Conservation (phyloP, 441 rosid species). For the Erysimum cheiri region DNA sequence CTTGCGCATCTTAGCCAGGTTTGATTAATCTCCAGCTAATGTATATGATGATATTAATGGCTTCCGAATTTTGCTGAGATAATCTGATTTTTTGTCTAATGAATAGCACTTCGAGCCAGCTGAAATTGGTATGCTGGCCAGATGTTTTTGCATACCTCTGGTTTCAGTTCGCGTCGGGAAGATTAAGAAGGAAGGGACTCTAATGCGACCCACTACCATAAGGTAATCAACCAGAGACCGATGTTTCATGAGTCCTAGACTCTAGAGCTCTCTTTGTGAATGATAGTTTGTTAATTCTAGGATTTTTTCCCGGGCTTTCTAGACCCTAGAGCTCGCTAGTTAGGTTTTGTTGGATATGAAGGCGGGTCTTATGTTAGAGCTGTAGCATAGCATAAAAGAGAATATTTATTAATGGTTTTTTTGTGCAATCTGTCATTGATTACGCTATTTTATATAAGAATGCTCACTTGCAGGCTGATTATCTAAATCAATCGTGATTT, state of each 20-base stretch:
- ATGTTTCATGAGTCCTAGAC: not conserved
- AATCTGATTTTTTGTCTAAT: slow-evolving; percentile 22
- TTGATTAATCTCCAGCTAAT: not conserved
- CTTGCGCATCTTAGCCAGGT: slow-evolving; percentile 90
- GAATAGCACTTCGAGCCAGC: slow-evolving; percentile 83
- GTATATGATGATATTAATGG: not conserved
- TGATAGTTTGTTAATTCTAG: not conserved
- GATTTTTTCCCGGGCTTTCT: not conserved
- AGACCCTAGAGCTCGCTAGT: slow-evolving; percentile 6
- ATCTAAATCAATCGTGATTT: slow-evolving; percentile 42
- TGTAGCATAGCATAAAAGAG: not conserved
- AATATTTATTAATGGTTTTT: not conserved
- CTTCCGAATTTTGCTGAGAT: not conserved
- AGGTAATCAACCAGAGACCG: slow-evolving; percentile 55
- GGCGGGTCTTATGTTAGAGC: slow-evolving; percentile 13
- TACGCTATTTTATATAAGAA: slow-evolving; percentile 1
- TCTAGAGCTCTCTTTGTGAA: not conserved
- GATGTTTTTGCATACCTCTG: slow-evolving; percentile 93
- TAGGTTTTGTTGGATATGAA: slow-evolving; percentile 17
- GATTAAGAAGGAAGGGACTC: slow-evolving; percentile 70
- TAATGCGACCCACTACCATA: slow-evolving; percentile 62
- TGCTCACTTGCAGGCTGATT: slow-evolving; percentile 43
- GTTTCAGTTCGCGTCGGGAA: slow-evolving; percentile 90
- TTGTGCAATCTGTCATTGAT: not conserved
- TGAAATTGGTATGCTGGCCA: slow-evolving; percentile 86